phyloP scores from a whole-genome alignment of 208 protist species.

The Leishmania lainsoni region DNA sequence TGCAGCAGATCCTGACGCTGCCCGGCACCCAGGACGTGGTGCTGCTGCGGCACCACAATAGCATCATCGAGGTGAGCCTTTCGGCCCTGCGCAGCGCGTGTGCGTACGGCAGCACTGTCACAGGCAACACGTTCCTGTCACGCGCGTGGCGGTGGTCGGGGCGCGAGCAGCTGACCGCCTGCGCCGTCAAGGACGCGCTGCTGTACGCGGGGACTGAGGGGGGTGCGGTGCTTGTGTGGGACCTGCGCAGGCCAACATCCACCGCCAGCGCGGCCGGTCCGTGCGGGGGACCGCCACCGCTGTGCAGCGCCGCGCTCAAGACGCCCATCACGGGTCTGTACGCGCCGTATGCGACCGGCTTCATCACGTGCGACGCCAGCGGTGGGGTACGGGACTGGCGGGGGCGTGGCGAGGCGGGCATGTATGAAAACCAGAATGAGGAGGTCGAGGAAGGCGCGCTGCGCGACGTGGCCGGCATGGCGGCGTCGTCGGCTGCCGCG shows the following conservation, averaged over 20 bases:
- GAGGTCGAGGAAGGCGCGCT: constrained; percentile 13
- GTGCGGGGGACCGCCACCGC: constrained; percentile 13
- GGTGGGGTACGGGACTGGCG: constrained; percentile 57
- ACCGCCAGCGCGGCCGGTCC: constrained; percentile 7
- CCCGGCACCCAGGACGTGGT: constrained; percentile 44
- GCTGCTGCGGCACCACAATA: constrained; percentile 47
- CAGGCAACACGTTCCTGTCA: constrained; percentile 33
- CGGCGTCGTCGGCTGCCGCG: constrained; percentile 14
- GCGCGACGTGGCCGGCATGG: constrained; percentile 24
- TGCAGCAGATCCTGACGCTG: constrained; percentile 44
- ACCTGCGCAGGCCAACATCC: constrained; percentile 37
- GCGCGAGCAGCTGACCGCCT: constrained; percentile 54
- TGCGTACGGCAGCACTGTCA: constrained; percentile 14
- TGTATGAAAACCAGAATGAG: constrained; percentile 11
- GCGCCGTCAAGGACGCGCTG: constrained; percentile 50
- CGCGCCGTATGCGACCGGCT: constrained; percentile 57
- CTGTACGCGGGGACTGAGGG: constrained; percentile 64
- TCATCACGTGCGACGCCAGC: constrained; percentile 62
- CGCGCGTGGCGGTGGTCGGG: constrained; percentile 66
- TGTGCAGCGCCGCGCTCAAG: constrained; percentile 33
- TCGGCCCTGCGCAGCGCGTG: constrained; percentile 27
- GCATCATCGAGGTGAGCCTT: constrained; percentile 46
- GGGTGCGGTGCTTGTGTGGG: constrained; percentile 67
- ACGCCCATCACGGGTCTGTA: constrained; percentile 52
- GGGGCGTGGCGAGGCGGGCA: constrained; percentile 22